Conservation (phyloP, 345 rosid genomes). For the Populus nigra region DNA sequence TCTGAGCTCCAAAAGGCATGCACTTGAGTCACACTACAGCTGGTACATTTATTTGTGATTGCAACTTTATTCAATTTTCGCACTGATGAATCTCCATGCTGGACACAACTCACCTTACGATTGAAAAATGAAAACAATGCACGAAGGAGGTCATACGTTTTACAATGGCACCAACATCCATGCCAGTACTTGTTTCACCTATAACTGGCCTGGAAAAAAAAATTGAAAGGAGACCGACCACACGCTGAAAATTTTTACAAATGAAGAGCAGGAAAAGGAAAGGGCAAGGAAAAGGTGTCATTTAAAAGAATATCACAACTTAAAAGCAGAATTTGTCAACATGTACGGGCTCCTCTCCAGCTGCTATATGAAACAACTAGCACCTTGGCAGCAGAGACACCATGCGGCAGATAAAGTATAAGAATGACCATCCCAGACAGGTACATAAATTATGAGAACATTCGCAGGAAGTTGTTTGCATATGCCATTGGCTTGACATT, state of each 20-base stretch:
- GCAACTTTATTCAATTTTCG: too few relatives aligned
- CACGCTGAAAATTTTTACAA: not conserved
- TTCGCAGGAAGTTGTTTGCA: slow-evolving; percentile 65
- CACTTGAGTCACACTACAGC: too few relatives aligned
- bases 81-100: too few relatives aligned
- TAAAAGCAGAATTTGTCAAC: not conserved
- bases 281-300: not conserved
- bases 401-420: slow-evolving; percentile 11
- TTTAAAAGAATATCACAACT: slow-evolving; percentile 10
- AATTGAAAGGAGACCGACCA: not conserved
- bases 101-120: too few relatives aligned
- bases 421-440: not conserved
- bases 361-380: not conserved
- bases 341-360: slow-evolving; percentile 7
- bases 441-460: slow-evolving; percentile 15
- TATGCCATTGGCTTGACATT: slow-evolving; percentile 98
- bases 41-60: too few relatives aligned
- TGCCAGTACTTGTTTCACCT: not conserved
- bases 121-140: not conserved
- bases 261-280: not conserved
- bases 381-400: slow-evolving; percentile 5
- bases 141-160: slow-evolving; percentile 1
- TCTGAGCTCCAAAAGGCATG: too few relatives aligned
- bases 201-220: not conserved
- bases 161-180: slow-evolving; percentile 7